Conservation (phyloP, 768 basidiomycete genomes). For the Dioszegia aurantiaca region DNA sequence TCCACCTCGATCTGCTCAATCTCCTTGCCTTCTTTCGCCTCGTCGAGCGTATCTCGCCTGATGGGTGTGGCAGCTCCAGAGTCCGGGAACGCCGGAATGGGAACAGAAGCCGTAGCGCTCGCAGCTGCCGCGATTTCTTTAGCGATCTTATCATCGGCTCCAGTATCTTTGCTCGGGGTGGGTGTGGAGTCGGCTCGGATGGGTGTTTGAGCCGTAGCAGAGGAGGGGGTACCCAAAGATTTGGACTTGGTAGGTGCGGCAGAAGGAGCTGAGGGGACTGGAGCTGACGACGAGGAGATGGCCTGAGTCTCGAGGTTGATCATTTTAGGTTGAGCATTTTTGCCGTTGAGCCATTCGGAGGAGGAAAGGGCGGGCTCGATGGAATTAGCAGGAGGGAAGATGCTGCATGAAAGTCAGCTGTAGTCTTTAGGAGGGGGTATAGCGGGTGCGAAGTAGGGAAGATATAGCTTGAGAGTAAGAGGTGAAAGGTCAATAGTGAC, state of each 20-base stretch:
- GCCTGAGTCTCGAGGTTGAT: constrained; percentile 73
- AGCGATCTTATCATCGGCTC: not conserved
- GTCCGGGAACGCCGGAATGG: not conserved
- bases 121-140: not conserved
- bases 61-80: constrained; percentile 12
- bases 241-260: constrained; percentile 7
- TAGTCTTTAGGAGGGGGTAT: not conserved
- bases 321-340: constrained; percentile 71
- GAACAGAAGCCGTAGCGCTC: constrained; percentile 9
- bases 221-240: constrained; percentile 16
- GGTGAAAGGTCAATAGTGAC: not conserved
- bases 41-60: constrained; percentile 7
- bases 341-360: constrained; percentile 80
- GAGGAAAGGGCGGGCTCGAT: constrained; percentile 74
- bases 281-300: constrained; percentile 36
- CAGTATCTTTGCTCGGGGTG: constrained; percentile 9
- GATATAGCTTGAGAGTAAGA: too few relatives aligned
- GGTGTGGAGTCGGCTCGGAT: constrained; percentile 15
- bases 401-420: constrained; percentile 50
- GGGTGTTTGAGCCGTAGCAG: constrained; percentile 14
- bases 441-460: too few relatives aligned
- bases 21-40: constrained; percentile 33
- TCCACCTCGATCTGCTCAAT: constrained; percentile 45
- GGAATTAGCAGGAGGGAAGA: constrained; percentile 88
- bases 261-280: constrained; percentile 47